Conservation (phyloP, 768 basidiomycete species). For the Naganishia kalamii region DNA sequence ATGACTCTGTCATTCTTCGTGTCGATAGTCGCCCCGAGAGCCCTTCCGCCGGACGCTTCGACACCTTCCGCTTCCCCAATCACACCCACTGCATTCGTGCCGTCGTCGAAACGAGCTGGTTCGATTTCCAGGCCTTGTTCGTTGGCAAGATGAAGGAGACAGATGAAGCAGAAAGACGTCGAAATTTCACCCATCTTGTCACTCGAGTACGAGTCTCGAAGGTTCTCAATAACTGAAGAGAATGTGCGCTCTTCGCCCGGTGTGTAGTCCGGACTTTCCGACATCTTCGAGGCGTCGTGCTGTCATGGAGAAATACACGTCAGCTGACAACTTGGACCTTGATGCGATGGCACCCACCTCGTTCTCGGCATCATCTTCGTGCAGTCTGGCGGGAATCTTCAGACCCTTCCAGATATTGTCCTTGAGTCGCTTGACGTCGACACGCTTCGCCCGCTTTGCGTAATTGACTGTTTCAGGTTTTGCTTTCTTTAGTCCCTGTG, state of each 20-base stretch:
- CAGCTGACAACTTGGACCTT: neutral
- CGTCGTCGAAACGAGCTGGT: conserved; percentile 37
- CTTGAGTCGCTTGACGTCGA: conserved; percentile 92
- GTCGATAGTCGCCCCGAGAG: conserved; percentile 23
- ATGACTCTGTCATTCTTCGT: conserved; percentile 36
- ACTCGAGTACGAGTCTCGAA: conserved; percentile 73
- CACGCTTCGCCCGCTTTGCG: conserved; percentile 88
- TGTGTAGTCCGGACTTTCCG: conserved; percentile 19
- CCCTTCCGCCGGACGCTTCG: conserved; percentile 24
- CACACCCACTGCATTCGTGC: conserved; percentile 35
- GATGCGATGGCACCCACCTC: conserved; percentile 48
- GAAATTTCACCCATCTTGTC: conserved; percentile 98
- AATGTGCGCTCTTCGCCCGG: conserved; percentile 36
- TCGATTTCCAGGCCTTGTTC: conserved; percentile 86
- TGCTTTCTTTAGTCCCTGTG: conserved; percentile 67
- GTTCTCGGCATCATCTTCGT: neutral
- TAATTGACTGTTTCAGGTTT: conserved; percentile 86
- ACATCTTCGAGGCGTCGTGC: conserved; percentile 30
- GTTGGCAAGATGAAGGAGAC: conserved; percentile 89
- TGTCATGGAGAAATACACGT: neutral
- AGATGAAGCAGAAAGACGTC: conserved; percentile 99
- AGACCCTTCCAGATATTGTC: conserved; percentile 96
- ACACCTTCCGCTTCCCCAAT: conserved; percentile 27
- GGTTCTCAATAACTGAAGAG: conserved; percentile 65
- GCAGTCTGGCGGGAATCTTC: conserved; percentile 57